A percentile compares a stretch with the other conserved stretches of the same genome.
Evolutionary conservation across 371 early-diverging fungal species (phyloP).

Genomic region (Mucor lusitanicus): DNA sequence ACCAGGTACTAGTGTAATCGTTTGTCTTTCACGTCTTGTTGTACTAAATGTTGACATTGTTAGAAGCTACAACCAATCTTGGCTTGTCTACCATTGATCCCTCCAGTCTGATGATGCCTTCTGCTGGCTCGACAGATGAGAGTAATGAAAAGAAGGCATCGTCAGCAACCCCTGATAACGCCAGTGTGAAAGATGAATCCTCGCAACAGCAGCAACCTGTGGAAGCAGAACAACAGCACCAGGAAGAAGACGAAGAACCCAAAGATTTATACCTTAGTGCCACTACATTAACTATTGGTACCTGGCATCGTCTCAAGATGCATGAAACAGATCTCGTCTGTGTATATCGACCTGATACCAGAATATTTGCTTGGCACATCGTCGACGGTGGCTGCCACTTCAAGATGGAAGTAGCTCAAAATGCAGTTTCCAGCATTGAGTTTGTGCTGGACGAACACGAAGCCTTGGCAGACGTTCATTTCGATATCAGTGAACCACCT

Average conservation of each 20-base stretch:
- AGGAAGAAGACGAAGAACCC: slow-evolving; percentile 20
- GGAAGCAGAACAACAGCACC: not conserved
- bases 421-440: slow-evolving; percentile 59
- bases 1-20: slow-evolving; percentile 6
- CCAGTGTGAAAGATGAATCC: not conserved
- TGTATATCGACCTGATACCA: slow-evolving; percentile 54
- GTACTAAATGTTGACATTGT: not conserved
- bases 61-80: not conserved
- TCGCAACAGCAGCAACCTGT: not conserved
- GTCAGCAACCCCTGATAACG: not conserved
- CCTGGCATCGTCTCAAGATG: slow-evolving; percentile 75
- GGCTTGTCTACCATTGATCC: slow-evolving; percentile 21
- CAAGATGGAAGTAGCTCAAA: slow-evolving; percentile 70
- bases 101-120: slow-evolving; percentile 17
- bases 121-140: not conserved
- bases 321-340: slow-evolving; percentile 66
- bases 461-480: slow-evolving; percentile 54
- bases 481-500: slow-evolving; percentile 66
- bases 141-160: not conserved
- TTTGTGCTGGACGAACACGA: slow-evolving; percentile 47
- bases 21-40: not conserved
- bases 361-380: slow-evolving; percentile 73
- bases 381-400: slow-evolving; percentile 67
- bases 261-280: slow-evolving; percentile 48
- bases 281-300: slow-evolving; percentile 72